Conservation (phyloP, 106 monocot species). For the Hemerocallis citrina region DNA sequence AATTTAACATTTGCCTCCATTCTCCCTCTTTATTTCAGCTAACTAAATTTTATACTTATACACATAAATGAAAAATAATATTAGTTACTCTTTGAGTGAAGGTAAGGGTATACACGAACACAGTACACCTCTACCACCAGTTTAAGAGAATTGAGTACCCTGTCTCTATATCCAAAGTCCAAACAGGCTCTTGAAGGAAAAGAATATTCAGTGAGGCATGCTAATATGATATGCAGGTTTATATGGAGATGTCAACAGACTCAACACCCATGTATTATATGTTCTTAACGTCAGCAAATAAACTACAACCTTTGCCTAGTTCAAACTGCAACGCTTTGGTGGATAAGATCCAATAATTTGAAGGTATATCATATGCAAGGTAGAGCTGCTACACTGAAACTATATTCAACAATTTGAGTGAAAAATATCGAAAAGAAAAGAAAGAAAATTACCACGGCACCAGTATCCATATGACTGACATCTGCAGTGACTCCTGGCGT, state of each 20-base stretch:
- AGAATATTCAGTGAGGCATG: no score
- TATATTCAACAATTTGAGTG: not conserved
- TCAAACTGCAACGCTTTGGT: not conserved
- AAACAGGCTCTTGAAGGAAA: no score
- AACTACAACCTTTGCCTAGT: not conserved
- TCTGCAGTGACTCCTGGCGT: conserved; percentile 23
- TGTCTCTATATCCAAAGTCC: no score
- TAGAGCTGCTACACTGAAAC: not conserved
- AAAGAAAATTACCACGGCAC: conserved; percentile 20
- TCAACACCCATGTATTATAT: not conserved
- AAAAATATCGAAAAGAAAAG: not conserved
- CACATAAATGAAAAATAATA: no score
- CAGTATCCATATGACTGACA: conserved; percentile 25
- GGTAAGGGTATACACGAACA: no score
- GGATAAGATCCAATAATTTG: not conserved
- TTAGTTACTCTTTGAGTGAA: no score
- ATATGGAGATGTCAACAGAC: not conserved
- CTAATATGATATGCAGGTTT: not conserved
- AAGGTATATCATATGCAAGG: no score
- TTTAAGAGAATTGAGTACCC: no score
- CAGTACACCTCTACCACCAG: no score
- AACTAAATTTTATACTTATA: no score
- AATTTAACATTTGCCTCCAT: no score
- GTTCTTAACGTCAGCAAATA: not conserved
- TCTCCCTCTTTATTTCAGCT: no score